Base-by-base conservation (phyloP, 2,329 filamentous ascomycete species). In the Xylariaceae sp. region DNA sequence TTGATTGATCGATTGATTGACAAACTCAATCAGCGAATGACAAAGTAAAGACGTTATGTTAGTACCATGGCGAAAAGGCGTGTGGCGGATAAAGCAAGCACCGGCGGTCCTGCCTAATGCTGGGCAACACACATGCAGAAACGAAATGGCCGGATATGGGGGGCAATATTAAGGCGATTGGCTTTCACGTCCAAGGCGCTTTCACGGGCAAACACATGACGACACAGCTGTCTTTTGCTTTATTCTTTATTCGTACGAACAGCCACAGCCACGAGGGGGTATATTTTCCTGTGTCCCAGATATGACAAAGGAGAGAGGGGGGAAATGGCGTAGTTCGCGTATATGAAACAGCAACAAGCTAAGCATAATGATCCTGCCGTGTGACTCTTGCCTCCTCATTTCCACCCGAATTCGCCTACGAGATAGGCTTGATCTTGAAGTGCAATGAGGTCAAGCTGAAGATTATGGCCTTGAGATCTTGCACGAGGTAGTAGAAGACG, bases 401-500 rank as follows among this genome's bases (percentile, higher is more conserved):
- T 42, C 37, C 11, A 30, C 48, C n/a, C 15, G 13, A 30, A 30
- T 30, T 50, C 48, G 18, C 51, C 67, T 60, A 73, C 45, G 70
- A 89, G 67, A 90, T 90, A 2, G 87, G 87, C 78, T 90, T 90
- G 74, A 90, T 90, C 88, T 99, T 99, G 81, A 99, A 99, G 78
- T 99, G 94, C 64, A 99, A 82, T 2, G 91, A 90, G 69, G 97
- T 99, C 65, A 99, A 77, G 56, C 93, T 97, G 75, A 99, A 99
- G 2, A 99, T 91, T 44, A 99, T 80, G 0, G 94, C 94, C 77
- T 97, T 99, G 30, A 99, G 78, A 72, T 99, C 94, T 73, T 99
- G 94, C 4, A 97, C 93, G 6, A 99, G 86, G 72, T 99, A 99
- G 80, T 99, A 99, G 76, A 99, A 99, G 2, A 99, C 94, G 53